Evolutionary conservation across 345 rosid species (phyloP).

Genomic region (Eutrema japonicum): DNA sequence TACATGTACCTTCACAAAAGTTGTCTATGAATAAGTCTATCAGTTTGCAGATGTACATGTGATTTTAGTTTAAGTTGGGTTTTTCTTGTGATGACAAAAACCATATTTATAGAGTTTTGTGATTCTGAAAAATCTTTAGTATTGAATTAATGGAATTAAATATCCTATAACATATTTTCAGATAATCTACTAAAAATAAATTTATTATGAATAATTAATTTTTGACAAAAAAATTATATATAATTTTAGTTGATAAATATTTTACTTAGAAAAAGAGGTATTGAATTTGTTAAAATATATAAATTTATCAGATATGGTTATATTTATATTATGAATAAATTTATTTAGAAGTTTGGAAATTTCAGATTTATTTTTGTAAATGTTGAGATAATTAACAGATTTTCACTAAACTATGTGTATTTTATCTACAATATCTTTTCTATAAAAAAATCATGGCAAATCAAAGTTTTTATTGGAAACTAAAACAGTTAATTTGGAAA

Average conservation of each 20-base stretch:
- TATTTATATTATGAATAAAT: neutral
- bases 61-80: neutral
- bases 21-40: neutral
- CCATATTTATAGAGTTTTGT: conserved; percentile 8
- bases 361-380: neutral
- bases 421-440: neutral
- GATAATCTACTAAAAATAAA: neutral
- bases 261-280: neutral
- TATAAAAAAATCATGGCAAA: neutral
- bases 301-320: neutral
- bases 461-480: neutral
- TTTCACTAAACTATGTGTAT: neutral
- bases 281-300: neutral
- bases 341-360: neutral
- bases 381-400: no score
- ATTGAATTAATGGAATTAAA: neutral
- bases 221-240: neutral
- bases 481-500: neutral
- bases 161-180: neutral
- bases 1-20: conserved; percentile 20
- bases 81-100: neutral
- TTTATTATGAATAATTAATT: neutral
- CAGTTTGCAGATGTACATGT: neutral
- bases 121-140: no score
- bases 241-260: neutral